Percentiles rank a stretch among this genome's conserved stretches.
These are phyloP conservation scores for Rhodotorula graminis DNA, from an alignment of 768 basidiomycete species.

Conservation along the genomic window DNA sequence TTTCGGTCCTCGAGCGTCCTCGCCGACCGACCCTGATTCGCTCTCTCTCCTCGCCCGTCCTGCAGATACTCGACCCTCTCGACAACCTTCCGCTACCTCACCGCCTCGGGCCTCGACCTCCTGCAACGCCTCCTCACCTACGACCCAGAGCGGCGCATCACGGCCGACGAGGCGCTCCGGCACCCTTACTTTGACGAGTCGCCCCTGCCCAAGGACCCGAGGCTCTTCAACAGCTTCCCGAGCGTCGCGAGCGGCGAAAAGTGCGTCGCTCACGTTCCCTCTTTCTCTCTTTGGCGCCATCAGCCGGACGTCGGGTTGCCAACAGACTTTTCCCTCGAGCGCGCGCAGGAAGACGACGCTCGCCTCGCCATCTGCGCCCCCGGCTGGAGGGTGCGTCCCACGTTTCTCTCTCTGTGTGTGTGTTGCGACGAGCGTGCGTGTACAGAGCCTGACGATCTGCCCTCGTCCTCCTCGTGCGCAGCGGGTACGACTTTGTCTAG, in stretches of 20 bases:
- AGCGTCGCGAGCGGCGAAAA: conserved; percentile 94
- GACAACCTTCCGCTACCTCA: conserved; percentile 78
- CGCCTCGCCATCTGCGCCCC: conserved; percentile 30
- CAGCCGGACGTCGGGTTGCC: no score
- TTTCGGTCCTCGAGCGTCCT: no score
- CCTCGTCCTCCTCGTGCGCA: not conserved
- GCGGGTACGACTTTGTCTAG: conserved; percentile 27
- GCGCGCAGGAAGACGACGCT: conserved; percentile 21
- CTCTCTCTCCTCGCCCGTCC: not conserved
- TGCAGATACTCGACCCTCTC: conserved; percentile 56
- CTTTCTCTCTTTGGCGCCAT: not conserved
- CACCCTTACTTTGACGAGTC: conserved; percentile 83
- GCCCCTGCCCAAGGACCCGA: conserved; percentile 90
- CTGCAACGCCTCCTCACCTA: conserved; percentile 76
- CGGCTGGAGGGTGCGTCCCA: conserved; percentile 13
- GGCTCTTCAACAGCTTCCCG: conserved; percentile 91
- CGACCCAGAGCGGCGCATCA: conserved; percentile 78
- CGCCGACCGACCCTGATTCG: not conserved
- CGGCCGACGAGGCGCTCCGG: conserved; percentile 79
- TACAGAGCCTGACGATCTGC: no score
- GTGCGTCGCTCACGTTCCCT: conserved; percentile 42
- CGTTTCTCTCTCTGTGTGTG: not conserved
- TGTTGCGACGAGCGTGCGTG: not conserved
- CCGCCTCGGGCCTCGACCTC: conserved; percentile 76
- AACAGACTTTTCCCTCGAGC: not conserved